Conservation (phyloP, 1,284 basidiomycete species). For the Trichosporon faecale region DNA sequence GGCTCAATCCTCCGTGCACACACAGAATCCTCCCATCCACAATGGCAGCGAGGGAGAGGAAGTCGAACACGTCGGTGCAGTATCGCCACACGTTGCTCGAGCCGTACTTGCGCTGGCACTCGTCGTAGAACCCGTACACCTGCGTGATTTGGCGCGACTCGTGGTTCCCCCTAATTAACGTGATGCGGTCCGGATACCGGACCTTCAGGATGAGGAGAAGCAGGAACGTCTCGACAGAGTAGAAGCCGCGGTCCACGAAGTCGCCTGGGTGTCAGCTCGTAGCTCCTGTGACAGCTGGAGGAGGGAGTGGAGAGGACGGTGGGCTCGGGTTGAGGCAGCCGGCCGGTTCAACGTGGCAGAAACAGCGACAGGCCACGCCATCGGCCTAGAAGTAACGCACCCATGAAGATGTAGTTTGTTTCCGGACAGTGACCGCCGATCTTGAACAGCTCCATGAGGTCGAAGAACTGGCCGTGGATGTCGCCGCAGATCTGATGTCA, state of each 20-base stretch:
- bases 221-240: slow-evolving; percentile 94
- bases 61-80: slow-evolving; percentile 98
- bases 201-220: slow-evolving; percentile 93
- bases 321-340: not conserved
- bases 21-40: slow-evolving; percentile 93
- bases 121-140: slow-evolving; percentile 99
- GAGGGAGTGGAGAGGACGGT: no score
- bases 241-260: slow-evolving; percentile 96
- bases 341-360: not conserved
- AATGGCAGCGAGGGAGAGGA: slow-evolving; percentile 87
- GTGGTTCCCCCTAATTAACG: slow-evolving; percentile 95
- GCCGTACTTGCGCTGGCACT: slow-evolving; percentile 80
- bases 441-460: slow-evolving; percentile 94
- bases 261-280: slow-evolving; percentile 59
- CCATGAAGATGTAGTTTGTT: slow-evolving; percentile 98
- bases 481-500: slow-evolving; percentile 85
- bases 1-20: slow-evolving; percentile 89
- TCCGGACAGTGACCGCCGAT: slow-evolving; percentile 92
- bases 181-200: slow-evolving; percentile 95
- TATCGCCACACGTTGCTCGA: slow-evolving; percentile 84
- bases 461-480: slow-evolving; percentile 98
- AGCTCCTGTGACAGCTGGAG: no score
- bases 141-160: slow-evolving; percentile 99
- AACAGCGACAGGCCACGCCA: not conserved
- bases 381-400: slow-evolving; percentile 56